Evolutionary conservation across 2,329 filamentous ascomycete species (phyloP).

Genomic region (Xylaria sp.): DNA sequence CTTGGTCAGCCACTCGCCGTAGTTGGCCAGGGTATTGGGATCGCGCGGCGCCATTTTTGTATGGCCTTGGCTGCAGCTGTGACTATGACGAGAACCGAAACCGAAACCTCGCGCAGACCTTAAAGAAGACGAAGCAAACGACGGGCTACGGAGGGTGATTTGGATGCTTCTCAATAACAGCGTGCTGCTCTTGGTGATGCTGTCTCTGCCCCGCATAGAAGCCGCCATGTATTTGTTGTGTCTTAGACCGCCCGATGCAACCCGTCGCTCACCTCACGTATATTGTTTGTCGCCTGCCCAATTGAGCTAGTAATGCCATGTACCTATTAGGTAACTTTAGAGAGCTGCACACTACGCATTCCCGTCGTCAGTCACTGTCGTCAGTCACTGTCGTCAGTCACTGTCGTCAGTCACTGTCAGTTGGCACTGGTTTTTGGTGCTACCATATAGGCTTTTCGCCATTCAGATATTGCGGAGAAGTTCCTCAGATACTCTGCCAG

Average conservation of each 20-base stretch:
- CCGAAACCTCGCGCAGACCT: conserved; percentile 27
- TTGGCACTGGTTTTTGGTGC: no score
- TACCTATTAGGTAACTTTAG: no score
- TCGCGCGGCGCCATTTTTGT: conserved; percentile 62
- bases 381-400: conserved; percentile 19
- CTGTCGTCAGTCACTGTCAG: conserved; percentile 1
- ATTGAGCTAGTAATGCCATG: conserved; percentile 25
- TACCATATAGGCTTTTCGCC: background rate
- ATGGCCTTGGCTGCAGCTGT: conserved; percentile 15
- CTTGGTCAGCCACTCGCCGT: conserved; percentile 82
- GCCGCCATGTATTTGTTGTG: conserved; percentile 8
- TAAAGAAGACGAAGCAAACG: conserved; percentile 25
- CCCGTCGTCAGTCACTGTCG: conserved; percentile 19
- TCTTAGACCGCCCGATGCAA: background rate
- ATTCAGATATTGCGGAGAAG: background rate
- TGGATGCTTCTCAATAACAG: conserved; percentile 39
- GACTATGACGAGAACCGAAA: conserved; percentile 16
- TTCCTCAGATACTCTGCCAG: background rate
- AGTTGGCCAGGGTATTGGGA: conserved; percentile 91
- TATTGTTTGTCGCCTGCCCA: conserved; percentile 22
- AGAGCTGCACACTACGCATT: background rate
- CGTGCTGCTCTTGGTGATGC: conserved; percentile 37
- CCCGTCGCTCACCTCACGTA: conserved; percentile 2
- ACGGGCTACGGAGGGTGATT: conserved; percentile 37
- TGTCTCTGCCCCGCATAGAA: conserved; percentile 36